Percentiles rank a stretch among this genome's conserved stretches.
Evolutionary conservation across 192 early-diverging fungal genomes (phyloP).

Genomic region (Backusella circina): DNA sequence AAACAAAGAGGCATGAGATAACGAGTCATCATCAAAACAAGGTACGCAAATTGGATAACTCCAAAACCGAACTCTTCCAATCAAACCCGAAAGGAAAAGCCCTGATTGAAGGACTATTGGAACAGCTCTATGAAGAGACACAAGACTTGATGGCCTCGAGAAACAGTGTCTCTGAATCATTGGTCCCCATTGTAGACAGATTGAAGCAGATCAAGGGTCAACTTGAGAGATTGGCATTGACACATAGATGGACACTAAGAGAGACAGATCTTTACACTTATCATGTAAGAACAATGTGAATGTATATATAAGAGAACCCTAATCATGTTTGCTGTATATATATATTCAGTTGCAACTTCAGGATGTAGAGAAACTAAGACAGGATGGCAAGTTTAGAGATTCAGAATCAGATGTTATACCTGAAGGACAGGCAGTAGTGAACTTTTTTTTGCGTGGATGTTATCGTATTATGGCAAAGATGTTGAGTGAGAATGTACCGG

Average conservation of each 20-base stretch:
- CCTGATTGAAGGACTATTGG: conserved; percentile 76
- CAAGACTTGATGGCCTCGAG: conserved; percentile 58
- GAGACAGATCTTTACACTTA: conserved; percentile 78
- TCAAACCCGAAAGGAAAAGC: conserved; percentile 69
- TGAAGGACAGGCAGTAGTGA: conserved; percentile 73
- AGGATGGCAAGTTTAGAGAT: conserved; percentile 83
- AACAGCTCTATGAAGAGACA: conserved; percentile 81
- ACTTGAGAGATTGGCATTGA: conserved; percentile 72
- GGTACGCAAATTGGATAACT: conserved; percentile 71
- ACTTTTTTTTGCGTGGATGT: conserved; percentile 78
- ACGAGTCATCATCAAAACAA: too few species aligned
- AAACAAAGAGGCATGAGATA: too few species aligned
- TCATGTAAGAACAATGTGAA: conserved; percentile 36
- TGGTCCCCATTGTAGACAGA: conserved; percentile 29
- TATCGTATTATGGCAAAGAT: conserved; percentile 85
- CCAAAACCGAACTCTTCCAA: conserved; percentile 65
- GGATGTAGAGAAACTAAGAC: conserved; percentile 79
- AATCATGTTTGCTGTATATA: too few species aligned
- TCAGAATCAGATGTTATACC: conserved; percentile 54
- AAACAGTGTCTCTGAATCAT: conserved; percentile 27
- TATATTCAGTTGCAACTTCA: conserved; percentile 58
- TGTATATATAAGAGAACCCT: neutral
- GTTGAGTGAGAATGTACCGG: conserved; percentile 73
- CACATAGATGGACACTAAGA: conserved; percentile 73
- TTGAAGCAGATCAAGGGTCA: conserved; percentile 69